phyloP scores from a whole-genome alignment of 2,329 filamentous ascomycete genomes.

The Cercospora sojina region DNA sequence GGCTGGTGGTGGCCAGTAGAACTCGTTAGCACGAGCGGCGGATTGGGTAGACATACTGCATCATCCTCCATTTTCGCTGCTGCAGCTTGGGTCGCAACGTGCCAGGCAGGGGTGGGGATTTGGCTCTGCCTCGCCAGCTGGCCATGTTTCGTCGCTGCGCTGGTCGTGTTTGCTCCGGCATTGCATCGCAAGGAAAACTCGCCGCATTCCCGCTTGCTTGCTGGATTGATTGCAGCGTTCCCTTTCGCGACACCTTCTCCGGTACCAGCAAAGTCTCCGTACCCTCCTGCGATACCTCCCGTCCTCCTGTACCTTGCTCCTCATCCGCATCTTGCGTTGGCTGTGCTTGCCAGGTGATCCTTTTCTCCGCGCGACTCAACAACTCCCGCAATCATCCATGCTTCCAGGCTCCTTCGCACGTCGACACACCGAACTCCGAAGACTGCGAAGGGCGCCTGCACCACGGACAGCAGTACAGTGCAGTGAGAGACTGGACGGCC shows the following conservation, averaged over 20 bases:
- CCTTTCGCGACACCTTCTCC: not conserved
- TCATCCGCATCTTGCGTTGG: not conserved
- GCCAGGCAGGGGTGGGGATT: not conserved
- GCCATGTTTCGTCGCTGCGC: not conserved
- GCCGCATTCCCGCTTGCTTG: not conserved
- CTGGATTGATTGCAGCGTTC: not conserved
- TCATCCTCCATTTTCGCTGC: not conserved
- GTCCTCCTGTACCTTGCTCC: not conserved
- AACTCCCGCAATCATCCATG: slow-evolving; percentile 14
- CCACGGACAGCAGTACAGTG: not conserved
- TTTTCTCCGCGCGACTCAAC: not conserved
- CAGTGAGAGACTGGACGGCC: not conserved
- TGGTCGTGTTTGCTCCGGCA: not conserved
- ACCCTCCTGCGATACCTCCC: not conserved
- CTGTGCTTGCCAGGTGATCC: not conserved
- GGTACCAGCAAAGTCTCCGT: not conserved
- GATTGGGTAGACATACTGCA: not conserved
- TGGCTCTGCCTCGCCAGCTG: not conserved
- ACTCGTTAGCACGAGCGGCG: not conserved
- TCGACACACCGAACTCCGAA: slow-evolving; percentile 12
- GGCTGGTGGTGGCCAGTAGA: not conserved
- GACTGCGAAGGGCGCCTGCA: slow-evolving; percentile 2
- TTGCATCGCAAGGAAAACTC: not conserved
- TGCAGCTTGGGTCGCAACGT: not conserved
- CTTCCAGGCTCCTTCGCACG: slow-evolving; percentile 4